A percentile compares a stretch with the other conserved stretches of the same genome.
Evolutionary conservation across 2,329 filamentous ascomycete genomes (phyloP).

Genomic region (Cytospora schulzeri): DNA sequence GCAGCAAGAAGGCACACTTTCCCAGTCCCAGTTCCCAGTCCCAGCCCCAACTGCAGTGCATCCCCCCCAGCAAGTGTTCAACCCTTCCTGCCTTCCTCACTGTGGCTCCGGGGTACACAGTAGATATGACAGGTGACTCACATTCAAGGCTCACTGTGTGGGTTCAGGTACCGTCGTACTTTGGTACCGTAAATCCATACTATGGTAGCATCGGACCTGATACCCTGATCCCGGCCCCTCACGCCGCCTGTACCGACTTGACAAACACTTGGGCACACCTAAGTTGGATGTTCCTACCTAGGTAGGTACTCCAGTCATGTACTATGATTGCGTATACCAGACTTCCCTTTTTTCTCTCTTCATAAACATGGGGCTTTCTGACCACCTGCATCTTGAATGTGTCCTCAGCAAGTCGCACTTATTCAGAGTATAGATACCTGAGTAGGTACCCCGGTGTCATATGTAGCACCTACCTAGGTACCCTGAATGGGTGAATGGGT

Average conservation of each 20-base stretch:
- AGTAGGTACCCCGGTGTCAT: too few relatives aligned
- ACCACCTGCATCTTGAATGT: too few relatives aligned
- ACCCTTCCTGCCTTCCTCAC: too few relatives aligned
- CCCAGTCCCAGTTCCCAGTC: not conserved
- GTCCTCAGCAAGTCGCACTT: too few relatives aligned
- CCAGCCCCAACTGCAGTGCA: not conserved
- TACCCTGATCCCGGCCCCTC: conserved; percentile 16
- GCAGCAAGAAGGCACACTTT: not conserved
- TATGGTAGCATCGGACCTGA: conserved; percentile 4
- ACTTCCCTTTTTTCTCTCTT: too few relatives aligned
- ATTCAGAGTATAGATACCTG: too few relatives aligned
- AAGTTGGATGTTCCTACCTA: not conserved
- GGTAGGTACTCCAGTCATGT: too few relatives aligned
- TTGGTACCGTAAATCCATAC: not conserved
- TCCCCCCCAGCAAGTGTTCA: too few relatives aligned
- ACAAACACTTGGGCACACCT: not conserved
- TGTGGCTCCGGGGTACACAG: not conserved
- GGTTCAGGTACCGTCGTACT: conserved; percentile 13
- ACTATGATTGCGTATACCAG: too few relatives aligned
- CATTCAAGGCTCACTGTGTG: conserved; percentile 7
- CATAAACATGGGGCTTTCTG: too few relatives aligned
- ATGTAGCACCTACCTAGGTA: too few relatives aligned
- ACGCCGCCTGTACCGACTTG: conserved; percentile 13
- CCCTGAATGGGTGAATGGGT: too few relatives aligned
- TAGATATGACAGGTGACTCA: not conserved